Base-by-base conservation (phyloP, 768 basidiomycete genomes). In the Rhodosporidiobolus odoratus region DNA sequence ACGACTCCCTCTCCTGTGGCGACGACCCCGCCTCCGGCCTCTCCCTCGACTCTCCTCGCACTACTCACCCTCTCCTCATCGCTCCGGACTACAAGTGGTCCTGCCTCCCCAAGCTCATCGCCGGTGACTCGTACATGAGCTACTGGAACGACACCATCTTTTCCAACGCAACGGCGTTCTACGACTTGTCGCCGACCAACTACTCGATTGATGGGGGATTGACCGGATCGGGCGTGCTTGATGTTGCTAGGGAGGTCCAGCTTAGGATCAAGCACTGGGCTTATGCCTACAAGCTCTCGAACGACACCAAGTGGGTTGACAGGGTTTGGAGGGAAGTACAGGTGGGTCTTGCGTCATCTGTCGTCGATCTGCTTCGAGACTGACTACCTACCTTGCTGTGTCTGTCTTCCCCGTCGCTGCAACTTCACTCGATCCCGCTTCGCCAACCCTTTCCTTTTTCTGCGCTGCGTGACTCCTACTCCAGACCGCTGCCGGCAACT, bases 81-180 rank as follows among this genome's bases (percentile, higher is more conserved):
- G 96, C 95, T 23, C 92, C 95, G 32, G 76, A 84, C 16, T 93
- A 92, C 84, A 93, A 92, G 80, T 98, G 96, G 95, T 79, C 83
- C 23, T 90, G 86, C 19, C 86, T 99, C 34, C 86, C 89, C 8
- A 77, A 78, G 32, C 83, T 96, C 75, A 95, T 98, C 77, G 80
- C 83, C 63, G 85, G 82, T 62, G 92, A 98, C 78, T 86, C 90
- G 6, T 98, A 99, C 82, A 84, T 98, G 76, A 82, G 84, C 67
- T 83, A 81, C 68, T 98, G 95, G 95, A 96, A 99, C 79, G 83
- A 84, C 32, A 89, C 91, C 56, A 97, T 98, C 78, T 89, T 97
- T 73, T 82, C 79, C 61, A 97, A 98, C 80, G 96, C 93, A 21
- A 85, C 90, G 0, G 80, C 83, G n/a, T 92, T 89, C 77, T 85